A percentile compares a stretch with the other conserved stretches of the same genome.
Evolutionary conservation across 1,139 yeast species (phyloP).

Genomic region (Taphrina flavorubra): DNA sequence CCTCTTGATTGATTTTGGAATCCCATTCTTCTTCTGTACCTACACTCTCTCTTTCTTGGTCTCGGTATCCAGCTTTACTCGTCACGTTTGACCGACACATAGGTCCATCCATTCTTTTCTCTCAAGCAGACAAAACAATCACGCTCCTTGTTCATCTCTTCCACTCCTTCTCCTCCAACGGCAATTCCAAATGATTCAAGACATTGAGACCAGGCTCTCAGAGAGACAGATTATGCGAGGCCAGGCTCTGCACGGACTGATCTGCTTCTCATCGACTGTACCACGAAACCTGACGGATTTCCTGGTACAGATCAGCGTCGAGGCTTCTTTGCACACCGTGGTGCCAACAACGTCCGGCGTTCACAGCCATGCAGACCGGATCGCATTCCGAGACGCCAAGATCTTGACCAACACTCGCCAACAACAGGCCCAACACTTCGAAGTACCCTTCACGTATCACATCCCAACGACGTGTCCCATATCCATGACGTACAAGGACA

Average conservation of each 20-base stretch:
- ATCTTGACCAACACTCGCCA: background rate
- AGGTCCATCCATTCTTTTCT: conserved; percentile 1
- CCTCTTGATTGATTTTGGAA: too few relatives aligned
- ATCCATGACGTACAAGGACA: conserved; percentile 2
- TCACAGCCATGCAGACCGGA: conserved; percentile 13
- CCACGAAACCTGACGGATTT: conserved; percentile 9
- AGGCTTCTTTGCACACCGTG: conserved; percentile 13
- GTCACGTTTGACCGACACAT: conserved; percentile 11
- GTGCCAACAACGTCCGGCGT: conserved; percentile 18
- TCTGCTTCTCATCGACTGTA: background rate
- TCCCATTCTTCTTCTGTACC: background rate
- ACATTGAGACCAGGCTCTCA: background rate
- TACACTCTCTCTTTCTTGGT: background rate
- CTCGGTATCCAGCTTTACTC: background rate
- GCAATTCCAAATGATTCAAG: background rate
- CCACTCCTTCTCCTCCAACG: background rate
- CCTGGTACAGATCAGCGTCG: background rate
- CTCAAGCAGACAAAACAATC: background rate
- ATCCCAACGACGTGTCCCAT: background rate
- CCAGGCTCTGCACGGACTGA: background rate
- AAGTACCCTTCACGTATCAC: conserved; percentile 9
- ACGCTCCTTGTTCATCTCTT: background rate
- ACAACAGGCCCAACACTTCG: background rate
- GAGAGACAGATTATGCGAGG: background rate
- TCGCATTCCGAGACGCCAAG: background rate